Evolutionary conservation across 2,329 filamentous ascomycete species (phyloP), one percentile per base, ranked within the genome.

Genomic region (Scedosporium minutisporum): DNA sequence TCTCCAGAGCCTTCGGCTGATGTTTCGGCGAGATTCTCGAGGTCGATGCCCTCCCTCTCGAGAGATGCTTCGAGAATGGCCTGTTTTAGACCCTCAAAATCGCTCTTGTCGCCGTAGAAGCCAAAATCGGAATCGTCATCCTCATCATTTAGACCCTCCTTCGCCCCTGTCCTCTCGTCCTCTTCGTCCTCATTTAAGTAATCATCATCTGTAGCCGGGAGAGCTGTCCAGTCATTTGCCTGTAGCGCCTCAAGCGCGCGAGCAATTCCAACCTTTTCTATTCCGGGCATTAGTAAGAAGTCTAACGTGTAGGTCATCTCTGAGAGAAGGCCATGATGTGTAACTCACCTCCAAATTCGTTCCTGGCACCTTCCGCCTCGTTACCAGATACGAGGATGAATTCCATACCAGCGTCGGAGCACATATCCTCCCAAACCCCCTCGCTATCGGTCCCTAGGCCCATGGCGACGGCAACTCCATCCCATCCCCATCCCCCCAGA

Each of bases 361-460:
- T 86, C 64, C 75, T 74, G 3, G 67, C 70, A 9, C 73, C 72
- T 55, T 75, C 74, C 9, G 71, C 69, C 38, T 73, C 69, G 42
- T 72, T 69, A 44, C 71, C 72, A 9, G 70, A 73, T 60, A 80
- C 76, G 67, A 86, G 81, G 46, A 89, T 81, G 74, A 84, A 87
- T 75, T 89, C 86, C 66, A 88, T 72, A 1, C 83, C 83, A 38
- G 71, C 77, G 62, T 81, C 81, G 3, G 78, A 78, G 67, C 83
- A 85, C 25, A 80, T 67, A 63, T 86, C 84, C 67, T 88, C 86
- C 85, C 85, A 88, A 65, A 81, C 79, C 29, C 85, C 82, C 10
- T 80, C 67, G 62, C 85, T 84, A 66, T 88, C 86, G 85, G 84
- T 87, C 65, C 77, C 80, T 33, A 88, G 78, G 0, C 82, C 84